These are phyloP conservation scores for Colletotrichum sp. DNA, from an alignment of 2,329 filamentous ascomycete genomes.

Conservation along the genomic window DNA sequence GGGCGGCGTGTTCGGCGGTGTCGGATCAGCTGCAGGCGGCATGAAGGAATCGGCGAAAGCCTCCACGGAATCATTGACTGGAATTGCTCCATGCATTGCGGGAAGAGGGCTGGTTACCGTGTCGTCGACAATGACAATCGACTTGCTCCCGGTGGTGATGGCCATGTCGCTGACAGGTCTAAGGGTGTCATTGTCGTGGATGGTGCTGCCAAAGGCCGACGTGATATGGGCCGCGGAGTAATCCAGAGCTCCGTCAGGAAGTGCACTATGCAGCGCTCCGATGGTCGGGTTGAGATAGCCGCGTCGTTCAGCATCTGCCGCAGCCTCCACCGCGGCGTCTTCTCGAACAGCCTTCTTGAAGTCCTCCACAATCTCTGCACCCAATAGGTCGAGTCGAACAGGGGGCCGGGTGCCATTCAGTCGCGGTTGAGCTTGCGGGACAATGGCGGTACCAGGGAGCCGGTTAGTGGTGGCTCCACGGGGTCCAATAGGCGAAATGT, in stretches of 20 bases:
- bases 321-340: slow-evolving; percentile 54
- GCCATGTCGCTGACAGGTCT: slow-evolving; percentile 58
- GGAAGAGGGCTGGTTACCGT: slow-evolving; percentile 58
- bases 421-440: slow-evolving; percentile 58
- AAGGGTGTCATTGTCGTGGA: slow-evolving; percentile 33
- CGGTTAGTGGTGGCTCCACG: slow-evolving; percentile 62
- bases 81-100: slow-evolving; percentile 56
- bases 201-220: slow-evolving; percentile 41
- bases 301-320: slow-evolving; percentile 23
- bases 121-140: slow-evolving; percentile 85
- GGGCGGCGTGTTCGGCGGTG: slow-evolving; percentile 67
- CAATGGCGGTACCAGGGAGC: slow-evolving; percentile 64
- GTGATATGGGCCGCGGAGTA: slow-evolving; percentile 51
- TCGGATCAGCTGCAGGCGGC: slow-evolving; percentile 55
- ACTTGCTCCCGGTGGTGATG: slow-evolving; percentile 84
- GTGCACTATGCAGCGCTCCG: slow-evolving; percentile 6
- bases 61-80: slow-evolving; percentile 53
- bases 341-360: slow-evolving; percentile 79
- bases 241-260: slow-evolving; percentile 35
- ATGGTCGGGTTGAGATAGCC: neutral
- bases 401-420: slow-evolving; percentile 53
- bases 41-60: slow-evolving; percentile 59
- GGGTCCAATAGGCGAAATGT: slow-evolving; percentile 54
- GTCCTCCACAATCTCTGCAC: slow-evolving; percentile 78
- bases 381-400: slow-evolving; percentile 80